Evolutionary conservation across 257 asterid species (phyloP), one percentile per base, ranked within the genome.

Genomic region (Solanum rostratum): DNA sequence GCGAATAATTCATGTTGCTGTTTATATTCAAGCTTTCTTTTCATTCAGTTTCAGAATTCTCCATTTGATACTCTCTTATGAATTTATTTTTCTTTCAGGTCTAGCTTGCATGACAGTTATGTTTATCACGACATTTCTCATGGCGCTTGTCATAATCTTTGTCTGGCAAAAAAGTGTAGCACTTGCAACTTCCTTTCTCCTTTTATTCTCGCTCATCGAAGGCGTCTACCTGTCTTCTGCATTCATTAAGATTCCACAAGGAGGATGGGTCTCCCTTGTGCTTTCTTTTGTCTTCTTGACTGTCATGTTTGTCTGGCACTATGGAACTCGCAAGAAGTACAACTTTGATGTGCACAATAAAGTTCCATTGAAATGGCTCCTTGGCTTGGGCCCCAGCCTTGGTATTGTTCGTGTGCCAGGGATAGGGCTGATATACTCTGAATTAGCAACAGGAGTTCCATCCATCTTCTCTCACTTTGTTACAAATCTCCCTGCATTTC

Each of bases 401-500:
- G 99, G 99, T 18, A 93, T 95, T 8, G 97, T 95, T 52, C 97
- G 99, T 39, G 98, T 96, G n/a, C 97, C 99, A 1, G 98, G 99
- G 2, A 96, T 96, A 70, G 99, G 98, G 81, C 93, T 96, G 43
- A 88, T 96, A 29, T 96, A 96, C 92, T 96, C 99, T 1, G 98
- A 96, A 85, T 90, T 96, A 60, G 99, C 98, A 10, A 94, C 97
- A 0, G 99, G 99, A 52, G 95, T 96, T 52, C 99, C 98, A 2
- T 62, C 98, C 14, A 93, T 96, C 86, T 96, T 96, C 91, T 95
- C 99, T 0, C 98, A 95, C 84, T 95, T 96, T 20, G 97, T 96
- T 20, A 96, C 98, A 1, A 96, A 96, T 82, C 98, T 96, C 57
- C 99, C 99, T 3, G 99, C 99, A 68, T 96, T 96, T 65, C 98